These are phyloP conservation scores for Zygotorulaspora chibaensis DNA, from an alignment of 805 yeast genomes.

Conservation along the genomic window DNA sequence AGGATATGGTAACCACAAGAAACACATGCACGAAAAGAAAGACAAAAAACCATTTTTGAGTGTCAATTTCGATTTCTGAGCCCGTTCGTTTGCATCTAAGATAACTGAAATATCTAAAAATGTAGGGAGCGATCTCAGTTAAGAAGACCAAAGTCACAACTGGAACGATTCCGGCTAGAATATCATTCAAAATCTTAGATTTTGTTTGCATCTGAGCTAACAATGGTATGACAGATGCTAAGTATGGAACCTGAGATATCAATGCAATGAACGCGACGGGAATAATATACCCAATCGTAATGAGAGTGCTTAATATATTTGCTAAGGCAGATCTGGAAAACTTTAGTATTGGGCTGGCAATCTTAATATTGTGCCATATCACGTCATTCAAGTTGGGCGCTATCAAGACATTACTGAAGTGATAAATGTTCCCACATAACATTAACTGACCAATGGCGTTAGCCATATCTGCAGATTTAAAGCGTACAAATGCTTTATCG, in stretches of 20 bases:
- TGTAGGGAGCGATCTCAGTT: slow-evolving; percentile 56
- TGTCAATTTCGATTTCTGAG: slow-evolving; percentile 59
- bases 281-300: slow-evolving; percentile 67
- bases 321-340: slow-evolving; percentile 43
- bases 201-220: slow-evolving; percentile 50
- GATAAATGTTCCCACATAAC: slow-evolving; percentile 41
- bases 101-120: slow-evolving; percentile 51
- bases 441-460: slow-evolving; percentile 60
- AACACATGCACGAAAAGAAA: slow-evolving; percentile 81
- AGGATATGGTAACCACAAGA: slow-evolving; percentile 77
- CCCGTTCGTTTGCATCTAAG: slow-evolving; percentile 60
- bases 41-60: slow-evolving; percentile 73
- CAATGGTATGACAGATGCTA: slow-evolving; percentile 58
- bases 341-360: slow-evolving; percentile 36
- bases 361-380: slow-evolving; percentile 60
- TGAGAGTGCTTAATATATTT: slow-evolving; percentile 41
- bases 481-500: slow-evolving; percentile 58
- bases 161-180: slow-evolving; percentile 62
- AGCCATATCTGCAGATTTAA: slow-evolving; percentile 52
- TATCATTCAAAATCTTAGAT: slow-evolving; percentile 50
- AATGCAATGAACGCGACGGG: slow-evolving; percentile 82
- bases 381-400: slow-evolving; percentile 65
- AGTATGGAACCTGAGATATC: slow-evolving; percentile 65
- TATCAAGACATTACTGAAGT: slow-evolving; percentile 41
- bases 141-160: slow-evolving; percentile 59